Conservation (phyloP, 306 rosid species). For the Luffa acutangula region DNA sequence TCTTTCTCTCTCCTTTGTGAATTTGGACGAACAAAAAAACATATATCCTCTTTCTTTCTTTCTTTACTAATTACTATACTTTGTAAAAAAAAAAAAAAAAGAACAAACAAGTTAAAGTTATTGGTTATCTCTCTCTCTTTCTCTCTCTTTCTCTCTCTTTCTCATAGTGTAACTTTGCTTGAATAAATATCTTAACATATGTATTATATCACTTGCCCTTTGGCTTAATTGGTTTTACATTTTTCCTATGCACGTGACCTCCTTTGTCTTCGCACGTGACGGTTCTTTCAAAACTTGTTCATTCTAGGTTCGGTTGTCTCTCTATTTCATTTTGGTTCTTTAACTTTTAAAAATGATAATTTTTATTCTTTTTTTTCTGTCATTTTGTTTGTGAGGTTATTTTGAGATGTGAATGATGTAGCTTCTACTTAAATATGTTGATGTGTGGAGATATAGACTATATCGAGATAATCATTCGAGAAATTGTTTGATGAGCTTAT, state of each 20-base stretch:
- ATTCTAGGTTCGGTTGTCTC: too few species aligned
- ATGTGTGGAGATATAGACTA: not conserved
- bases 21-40: not conserved
- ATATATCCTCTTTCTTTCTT: not conserved
- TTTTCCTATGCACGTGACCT: not conserved
- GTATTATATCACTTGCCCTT: not conserved
- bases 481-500: not conserved
- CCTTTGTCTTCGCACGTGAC: not conserved
- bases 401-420: not conserved
- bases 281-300: not conserved
- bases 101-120: not conserved
- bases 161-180: not conserved
- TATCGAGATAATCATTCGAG: too few species aligned
- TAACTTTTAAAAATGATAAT: too few species aligned
- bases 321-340: not conserved
- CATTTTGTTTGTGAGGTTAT: too few species aligned
- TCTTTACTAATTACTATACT: not conserved
- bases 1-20: not conserved
- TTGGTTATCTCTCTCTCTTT: too few species aligned
- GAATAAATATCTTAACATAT: not conserved
- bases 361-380: too few species aligned
- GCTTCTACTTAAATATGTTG: not conserved
- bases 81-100: not conserved
- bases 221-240: not conserved
- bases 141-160: not conserved